Base-by-base conservation (phyloP, 2,329 filamentous ascomycete species). In the Cytospora piceae region DNA sequence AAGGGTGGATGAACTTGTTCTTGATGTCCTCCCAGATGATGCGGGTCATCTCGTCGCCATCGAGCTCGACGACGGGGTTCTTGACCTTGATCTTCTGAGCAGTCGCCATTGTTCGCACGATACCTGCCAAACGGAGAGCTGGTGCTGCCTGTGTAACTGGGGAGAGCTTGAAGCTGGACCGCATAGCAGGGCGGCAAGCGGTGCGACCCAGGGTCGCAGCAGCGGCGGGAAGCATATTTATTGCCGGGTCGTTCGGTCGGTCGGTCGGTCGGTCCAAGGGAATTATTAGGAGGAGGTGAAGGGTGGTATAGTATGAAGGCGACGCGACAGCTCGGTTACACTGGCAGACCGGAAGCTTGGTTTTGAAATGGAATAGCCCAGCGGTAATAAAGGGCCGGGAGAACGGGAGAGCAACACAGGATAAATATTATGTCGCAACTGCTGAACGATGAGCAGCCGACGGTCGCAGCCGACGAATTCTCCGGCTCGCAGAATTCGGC, bases 11-110 rank as follows among this genome's bases (percentile, higher is more conserved):
- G 84, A 97, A 94, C 86, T 96, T 97, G 83, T 98, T 92, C 87
- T 97, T 97, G 87, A 99, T 99, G 80, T 92, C 89, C 84, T 97
- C 85, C 95, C 95, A 99, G 84, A 99, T 99, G 79, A 99, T 94
- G 75, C 95, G 87, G 74, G 95, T 99, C 95, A 98, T 98, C 89
- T 93, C 88, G 74, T 90, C 88, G 75, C 94, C 94, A 78, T 98
- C 94, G 74, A 98, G 87, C 84, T 98, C 95, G 79, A 99, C 95
- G 78, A 99, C 90, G 71, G 95, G 95, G 82, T 97, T 98, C 89
- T 96, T 94, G 84, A 99, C 95, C 87, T 96, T 95, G 87, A 98
- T 98, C 90, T 98, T 99, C 76, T 86, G 83, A 73, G 84, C 79
- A 68, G 75, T 75, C 65, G 84, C 82, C 86, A 89, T 87, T 73